Evolutionary conservation across 1,284 basidiomycete genomes (phyloP).

Genomic region (Ustilago crameri): DNA sequence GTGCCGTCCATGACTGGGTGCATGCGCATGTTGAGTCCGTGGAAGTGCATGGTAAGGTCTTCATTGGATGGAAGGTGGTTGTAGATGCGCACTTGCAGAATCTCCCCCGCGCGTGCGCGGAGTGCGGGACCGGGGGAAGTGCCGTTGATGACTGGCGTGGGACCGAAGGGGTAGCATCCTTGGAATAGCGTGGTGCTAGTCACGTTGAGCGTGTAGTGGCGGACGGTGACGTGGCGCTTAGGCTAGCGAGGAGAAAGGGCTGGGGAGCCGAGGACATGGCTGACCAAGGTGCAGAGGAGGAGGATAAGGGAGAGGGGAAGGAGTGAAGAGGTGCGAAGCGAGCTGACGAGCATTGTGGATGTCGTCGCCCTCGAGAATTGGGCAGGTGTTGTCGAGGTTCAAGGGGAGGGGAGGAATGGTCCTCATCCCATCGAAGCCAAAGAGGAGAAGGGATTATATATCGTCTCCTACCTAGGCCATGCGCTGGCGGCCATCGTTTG

Average conservation of each 20-base stretch:
- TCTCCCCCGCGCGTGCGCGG: slow-evolving; percentile 50
- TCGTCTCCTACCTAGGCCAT: too few species aligned
- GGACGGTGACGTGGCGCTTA: slow-evolving; percentile 11
- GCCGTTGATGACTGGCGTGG: slow-evolving; percentile 38
- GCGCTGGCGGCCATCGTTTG: too few species aligned
- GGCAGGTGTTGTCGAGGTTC: too few species aligned
- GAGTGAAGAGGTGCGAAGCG: background rate
- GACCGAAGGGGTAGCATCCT: slow-evolving; percentile 18
- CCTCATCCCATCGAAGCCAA: too few species aligned
- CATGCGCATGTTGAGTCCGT: slow-evolving; percentile 48
- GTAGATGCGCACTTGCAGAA: slow-evolving; percentile 40
- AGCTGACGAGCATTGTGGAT: too few species aligned
- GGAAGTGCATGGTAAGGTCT: slow-evolving; percentile 56
- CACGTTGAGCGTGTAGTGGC: slow-evolving; percentile 36
- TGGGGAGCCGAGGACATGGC: background rate
- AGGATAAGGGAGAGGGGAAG: background rate
- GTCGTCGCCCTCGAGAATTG: too few species aligned
- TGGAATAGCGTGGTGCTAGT: slow-evolving; percentile 16
- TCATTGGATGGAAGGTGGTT: slow-evolving; percentile 25
- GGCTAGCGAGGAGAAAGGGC: background rate
- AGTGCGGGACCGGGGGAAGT: slow-evolving; percentile 54
- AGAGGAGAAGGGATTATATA: too few species aligned
- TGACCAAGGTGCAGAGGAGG: background rate
- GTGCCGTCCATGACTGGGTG: slow-evolving; percentile 61
- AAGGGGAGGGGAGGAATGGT: too few species aligned